Conservation (phyloP, 345 rosid species). For the Euclidium syriacum region DNA sequence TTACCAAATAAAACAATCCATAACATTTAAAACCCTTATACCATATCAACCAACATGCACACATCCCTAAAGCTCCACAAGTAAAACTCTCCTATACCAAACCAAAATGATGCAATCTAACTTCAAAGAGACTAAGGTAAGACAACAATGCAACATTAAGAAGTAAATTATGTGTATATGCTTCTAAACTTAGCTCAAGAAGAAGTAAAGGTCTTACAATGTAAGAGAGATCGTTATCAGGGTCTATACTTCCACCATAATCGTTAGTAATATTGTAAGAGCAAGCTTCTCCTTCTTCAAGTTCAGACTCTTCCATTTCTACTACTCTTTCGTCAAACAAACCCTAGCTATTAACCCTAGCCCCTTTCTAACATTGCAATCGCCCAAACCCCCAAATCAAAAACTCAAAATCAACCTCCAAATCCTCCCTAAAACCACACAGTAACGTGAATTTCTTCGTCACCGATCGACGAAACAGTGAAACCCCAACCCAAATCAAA, state of each 20-base stretch:
- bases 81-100: conserved; percentile 15
- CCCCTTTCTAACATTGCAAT: conserved; percentile 42
- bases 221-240: conserved; percentile 72
- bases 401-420: conserved; percentile 28
- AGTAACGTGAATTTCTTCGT: not conserved
- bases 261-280: conserved; percentile 48
- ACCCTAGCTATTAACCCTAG: conserved; percentile 36
- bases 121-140: conserved; percentile 3
- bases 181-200: too few relatives aligned
- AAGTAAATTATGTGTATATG: too few relatives aligned
- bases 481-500: not conserved
- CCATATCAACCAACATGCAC: conserved; percentile 17
- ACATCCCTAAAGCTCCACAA: conserved; percentile 13
- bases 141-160: conserved; percentile 8
- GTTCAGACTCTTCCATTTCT: conserved; percentile 58
- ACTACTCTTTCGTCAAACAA: conserved; percentile 19
- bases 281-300: conserved; percentile 78
- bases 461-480: not conserved
- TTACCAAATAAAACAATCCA: not conserved
- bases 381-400: conserved; percentile 24
- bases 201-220: conserved; percentile 48
- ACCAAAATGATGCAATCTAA: conserved; percentile 2
- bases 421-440: conserved; percentile 11
- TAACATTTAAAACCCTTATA: conserved; percentile 19
- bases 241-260: conserved; percentile 51